Evolutionary conservation across 306 rosid species (phyloP), one percentile per base, ranked within the genome.

Genomic region (Trifolium subterraneum): DNA sequence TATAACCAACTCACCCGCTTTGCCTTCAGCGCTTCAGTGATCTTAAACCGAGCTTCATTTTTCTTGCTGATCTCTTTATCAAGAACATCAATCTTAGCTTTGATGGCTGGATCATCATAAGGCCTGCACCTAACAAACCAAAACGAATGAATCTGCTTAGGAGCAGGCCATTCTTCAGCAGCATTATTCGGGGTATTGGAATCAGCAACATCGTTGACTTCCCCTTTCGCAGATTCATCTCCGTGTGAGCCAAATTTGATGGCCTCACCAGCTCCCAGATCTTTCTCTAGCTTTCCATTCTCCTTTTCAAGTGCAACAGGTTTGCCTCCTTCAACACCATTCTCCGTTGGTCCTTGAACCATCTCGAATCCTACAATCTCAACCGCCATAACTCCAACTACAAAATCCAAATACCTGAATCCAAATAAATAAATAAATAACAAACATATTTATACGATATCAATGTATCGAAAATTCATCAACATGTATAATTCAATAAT

Each of bases 101-200:
- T 92, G 52, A 92, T 79, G 76, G 73, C 81, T 1, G 97, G 99
- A 77, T 95, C 99, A 14, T 92, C 99, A 23, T 68, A 87, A 7
- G 87, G 77, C 15, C 96, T 83, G 79, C 56, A 74, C 89, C 88
- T 88, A 55, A 88, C 74, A 70, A 95, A 88, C 41, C 86, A 95
- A 50, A 92, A 92, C 7, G 71, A 71, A 88, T 87, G 88, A 64
- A 87, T 78, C 87, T 94, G 97, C 97, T 84, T 86, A 22, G 95
- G 90, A 2, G 93, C 95, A 82, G 99, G 99, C 99, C 99, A 95
- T 64, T 95, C 99, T 42, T 90, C 97, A 50, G 74, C 89, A 15
- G 92, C 97, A 51, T 92, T 87, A 78, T 86, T 86, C 0, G 92
- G 98, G 72, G 71, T 61, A 73, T 79, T 81, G 12, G 85, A 51